phyloP scores from a whole-genome alignment of 768 basidiomycete genomes.

The Suillus plorans region DNA sequence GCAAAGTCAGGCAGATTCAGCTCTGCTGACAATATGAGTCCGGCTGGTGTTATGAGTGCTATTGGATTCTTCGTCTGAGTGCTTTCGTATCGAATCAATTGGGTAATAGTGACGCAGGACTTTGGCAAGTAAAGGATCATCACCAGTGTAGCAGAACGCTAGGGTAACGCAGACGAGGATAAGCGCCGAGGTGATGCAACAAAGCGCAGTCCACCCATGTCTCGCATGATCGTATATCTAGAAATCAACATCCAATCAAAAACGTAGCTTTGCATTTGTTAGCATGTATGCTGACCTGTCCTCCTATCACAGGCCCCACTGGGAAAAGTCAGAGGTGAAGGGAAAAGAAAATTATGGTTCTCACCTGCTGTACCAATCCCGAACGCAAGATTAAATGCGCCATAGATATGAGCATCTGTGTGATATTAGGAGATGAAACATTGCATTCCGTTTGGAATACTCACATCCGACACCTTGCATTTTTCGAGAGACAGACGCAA shows the following conservation, averaged over 20 bases:
- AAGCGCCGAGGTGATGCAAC: conserved; percentile 45
- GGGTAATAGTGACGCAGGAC: conserved; percentile 21
- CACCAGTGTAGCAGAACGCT: conserved; percentile 49
- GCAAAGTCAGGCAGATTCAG: not conserved
- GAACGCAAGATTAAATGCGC: conserved; percentile 70
- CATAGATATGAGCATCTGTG: conserved; percentile 72
- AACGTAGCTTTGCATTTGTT: not conserved
- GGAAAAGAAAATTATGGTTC: conserved; percentile 17
- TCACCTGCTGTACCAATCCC: conserved; percentile 62
- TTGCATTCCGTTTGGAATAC: conserved; percentile 21
- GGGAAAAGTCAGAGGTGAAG: conserved; percentile 8
- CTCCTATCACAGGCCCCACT: conserved; percentile 74
- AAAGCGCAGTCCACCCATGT: conserved; percentile 63
- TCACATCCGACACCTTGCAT: conserved; percentile 69
- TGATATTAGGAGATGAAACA: conserved; percentile 1
- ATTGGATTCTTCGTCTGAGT: not conserved
- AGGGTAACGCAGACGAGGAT: conserved; percentile 39
- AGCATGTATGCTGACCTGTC: conserved; percentile 46
- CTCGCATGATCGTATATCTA: conserved; percentile 60
- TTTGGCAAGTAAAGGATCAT: conserved; percentile 37
- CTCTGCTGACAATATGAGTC: not conserved
- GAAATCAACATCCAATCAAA: conserved; percentile 7
- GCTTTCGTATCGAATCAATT: not conserved
- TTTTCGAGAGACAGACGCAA: conserved; percentile 56
- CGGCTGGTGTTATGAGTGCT: not conserved